A percentile compares a stretch with the other conserved stretches of the same genome.
phyloP scores from a whole-genome alignment of 2,329 filamentous ascomycete species.

The Ceratocystis harringtonii region DNA sequence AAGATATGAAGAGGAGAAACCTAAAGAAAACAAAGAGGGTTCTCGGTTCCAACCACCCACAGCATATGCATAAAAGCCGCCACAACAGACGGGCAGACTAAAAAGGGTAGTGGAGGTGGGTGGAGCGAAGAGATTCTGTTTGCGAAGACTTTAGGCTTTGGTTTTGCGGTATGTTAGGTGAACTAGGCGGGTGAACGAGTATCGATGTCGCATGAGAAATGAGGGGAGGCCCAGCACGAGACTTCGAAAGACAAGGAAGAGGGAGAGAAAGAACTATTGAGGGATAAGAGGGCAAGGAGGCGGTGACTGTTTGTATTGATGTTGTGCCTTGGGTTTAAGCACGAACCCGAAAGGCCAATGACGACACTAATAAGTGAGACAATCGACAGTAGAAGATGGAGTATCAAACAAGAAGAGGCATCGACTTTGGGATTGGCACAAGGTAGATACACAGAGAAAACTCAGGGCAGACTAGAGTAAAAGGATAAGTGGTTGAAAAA shows the following conservation, averaged over 20 bases:
- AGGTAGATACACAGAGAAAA: background rate
- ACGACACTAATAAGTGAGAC: background rate
- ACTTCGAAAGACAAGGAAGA: too few relatives aligned
- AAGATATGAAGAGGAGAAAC: background rate
- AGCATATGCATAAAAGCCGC: background rate
- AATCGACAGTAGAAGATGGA: background rate
- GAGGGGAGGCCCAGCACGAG: too few relatives aligned
- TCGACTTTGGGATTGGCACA: background rate
- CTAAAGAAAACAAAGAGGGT: background rate
- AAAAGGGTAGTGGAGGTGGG: background rate
- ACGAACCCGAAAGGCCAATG: background rate
- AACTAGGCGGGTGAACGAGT: background rate
- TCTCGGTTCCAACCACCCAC: background rate
- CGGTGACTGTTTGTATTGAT: background rate
- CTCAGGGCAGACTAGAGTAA: background rate
- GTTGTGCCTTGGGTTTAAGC: background rate
- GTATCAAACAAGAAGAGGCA: background rate
- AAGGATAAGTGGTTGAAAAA: background rate
- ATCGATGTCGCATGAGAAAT: background rate
- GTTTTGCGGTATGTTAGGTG: background rate
- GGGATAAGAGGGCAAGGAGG: background rate
- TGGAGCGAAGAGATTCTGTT: background rate
- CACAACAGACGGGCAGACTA: background rate
- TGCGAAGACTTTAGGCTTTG: background rate
- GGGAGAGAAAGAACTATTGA: background rate